A percentile compares a stretch with the other conserved stretches of the same genome.
Conservation (phyloP, 345 rosid species). For the Firmiana major region DNA sequence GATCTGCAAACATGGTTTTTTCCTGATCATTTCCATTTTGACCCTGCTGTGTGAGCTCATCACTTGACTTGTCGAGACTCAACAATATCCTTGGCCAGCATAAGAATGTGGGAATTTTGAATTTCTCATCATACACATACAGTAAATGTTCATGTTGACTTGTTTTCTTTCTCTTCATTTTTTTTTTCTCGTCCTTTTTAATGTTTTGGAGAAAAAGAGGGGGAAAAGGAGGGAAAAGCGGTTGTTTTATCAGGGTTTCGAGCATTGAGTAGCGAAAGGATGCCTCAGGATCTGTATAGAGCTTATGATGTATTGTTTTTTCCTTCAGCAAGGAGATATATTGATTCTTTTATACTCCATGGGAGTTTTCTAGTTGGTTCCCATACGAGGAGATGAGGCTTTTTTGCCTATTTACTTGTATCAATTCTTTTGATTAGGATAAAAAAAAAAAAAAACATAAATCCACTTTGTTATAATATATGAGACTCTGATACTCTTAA, state of each 20-base stretch:
- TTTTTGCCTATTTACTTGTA: constrained; percentile 15
- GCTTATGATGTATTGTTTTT: constrained; percentile 5
- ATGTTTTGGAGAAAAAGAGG: not conserved
- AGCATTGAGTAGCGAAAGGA: not conserved
- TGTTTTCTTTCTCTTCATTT: not conserved
- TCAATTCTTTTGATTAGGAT: constrained; percentile 18
- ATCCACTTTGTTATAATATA: not conserved
- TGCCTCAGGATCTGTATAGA: constrained; percentile 13
- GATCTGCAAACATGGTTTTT: constrained; percentile 24
- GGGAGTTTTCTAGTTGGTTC: not conserved
- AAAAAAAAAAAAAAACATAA: constrained; percentile 16
- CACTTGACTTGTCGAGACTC: not conserved
- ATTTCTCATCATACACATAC: constrained; percentile 8
- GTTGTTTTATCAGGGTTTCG: not conserved
- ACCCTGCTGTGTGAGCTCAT: not conserved
- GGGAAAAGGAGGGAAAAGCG: not conserved
- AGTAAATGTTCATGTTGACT: not conserved
- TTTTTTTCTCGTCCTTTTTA: not conserved
- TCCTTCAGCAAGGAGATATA: not conserved
- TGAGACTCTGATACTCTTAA: not conserved
- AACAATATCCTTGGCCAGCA: not conserved
- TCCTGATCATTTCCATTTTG: not conserved
- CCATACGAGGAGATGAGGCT: not conserved
- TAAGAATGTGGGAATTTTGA: constrained; percentile 13
- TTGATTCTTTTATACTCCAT: constrained; percentile 2